Percentiles rank a stretch among this genome's conserved stretches.
Evolutionary conservation across 1,284 basidiomycete species (phyloP).

Genomic region (Trichosporon faecale): DNA sequence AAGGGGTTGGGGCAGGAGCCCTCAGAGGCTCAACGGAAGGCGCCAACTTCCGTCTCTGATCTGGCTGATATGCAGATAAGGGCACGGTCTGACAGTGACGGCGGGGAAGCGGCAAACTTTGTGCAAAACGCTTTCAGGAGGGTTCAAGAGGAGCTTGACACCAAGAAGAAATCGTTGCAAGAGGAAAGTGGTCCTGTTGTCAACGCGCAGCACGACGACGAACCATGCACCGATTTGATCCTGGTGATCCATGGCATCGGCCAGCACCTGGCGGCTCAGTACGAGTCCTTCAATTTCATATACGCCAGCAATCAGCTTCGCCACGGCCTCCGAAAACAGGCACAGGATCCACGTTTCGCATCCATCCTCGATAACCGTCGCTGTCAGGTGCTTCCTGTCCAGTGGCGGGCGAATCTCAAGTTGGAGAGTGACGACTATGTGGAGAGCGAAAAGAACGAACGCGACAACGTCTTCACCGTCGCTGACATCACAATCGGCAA

Average conservation of each 20-base stretch:
- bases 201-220: slow-evolving; percentile 43
- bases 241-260: slow-evolving; percentile 57
- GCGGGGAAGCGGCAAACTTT: neutral
- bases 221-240: slow-evolving; percentile 55
- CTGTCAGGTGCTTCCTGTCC: slow-evolving; percentile 57
- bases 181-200: slow-evolving; percentile 48
- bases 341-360: slow-evolving; percentile 51
- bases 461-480: slow-evolving; percentile 56
- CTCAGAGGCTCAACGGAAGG: no score
- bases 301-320: slow-evolving; percentile 56
- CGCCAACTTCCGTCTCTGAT: neutral
- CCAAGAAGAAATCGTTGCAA: slow-evolving; percentile 31
- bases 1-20: no score
- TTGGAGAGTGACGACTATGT: slow-evolving; percentile 52
- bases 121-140: neutral
- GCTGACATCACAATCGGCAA: slow-evolving; percentile 56
- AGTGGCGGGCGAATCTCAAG: slow-evolving; percentile 57
- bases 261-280: slow-evolving; percentile 54
- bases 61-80: neutral
- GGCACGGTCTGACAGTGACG: neutral
- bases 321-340: slow-evolving; percentile 53
- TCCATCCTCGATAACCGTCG: slow-evolving; percentile 55
- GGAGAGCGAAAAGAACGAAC: slow-evolving; percentile 53
- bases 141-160: slow-evolving; percentile 19
- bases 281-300: slow-evolving; percentile 57